Evolutionary conservation across 192 early-diverging fungal genomes (phyloP), one percentile per base, ranked within the genome.

Genomic region (Haplosporangium gracile): DNA sequence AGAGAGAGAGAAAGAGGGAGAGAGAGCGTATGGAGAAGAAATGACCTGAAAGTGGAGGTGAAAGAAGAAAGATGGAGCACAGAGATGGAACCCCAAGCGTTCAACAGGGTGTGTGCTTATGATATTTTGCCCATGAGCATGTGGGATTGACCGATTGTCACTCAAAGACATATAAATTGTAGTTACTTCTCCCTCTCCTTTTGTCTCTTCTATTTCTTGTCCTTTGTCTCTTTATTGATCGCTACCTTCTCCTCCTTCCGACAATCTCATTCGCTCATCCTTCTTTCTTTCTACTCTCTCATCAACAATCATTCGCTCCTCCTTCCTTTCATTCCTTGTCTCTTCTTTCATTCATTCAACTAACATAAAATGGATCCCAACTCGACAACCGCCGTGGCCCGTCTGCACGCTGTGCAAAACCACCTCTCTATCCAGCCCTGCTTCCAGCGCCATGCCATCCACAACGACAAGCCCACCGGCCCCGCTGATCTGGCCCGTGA

Each of bases 401-500:
- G 90, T 74, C 83, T 91, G 16, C 71, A 72, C 32, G 68, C 88
- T 2, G 71, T 91, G 24, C 87, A 88, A 68, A 82, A 86, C 39
- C 90, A 91, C 65, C 69, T 90, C 34, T 24, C 87, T 15, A 68
- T 80, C 74, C 87, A 88, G 70, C 80, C 87, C 13, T 88, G 87
- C 78, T 80, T 88, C 45, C 79, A 82, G 24, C 83, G 83, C 60
- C 45, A 85, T 72, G 74, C 82, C 29, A 83, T 89, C 40, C 85
- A 88, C 55, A 89, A 80, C 47, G 82, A 86, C 42, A 74, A 82
- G 40, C 81, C 88, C 34, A 91, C 90, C 6, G 90, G 90, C 22
- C 81, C 89, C 22, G 87, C 85, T n/a, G 91, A 92, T 83, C 89
- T 92, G 39, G 88, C 90, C 38, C 75, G 78, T 16, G 92, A 93